Base-by-base conservation (phyloP, 352 stramenopile genomes). In the Ochromonadaceae sp. region DNA sequence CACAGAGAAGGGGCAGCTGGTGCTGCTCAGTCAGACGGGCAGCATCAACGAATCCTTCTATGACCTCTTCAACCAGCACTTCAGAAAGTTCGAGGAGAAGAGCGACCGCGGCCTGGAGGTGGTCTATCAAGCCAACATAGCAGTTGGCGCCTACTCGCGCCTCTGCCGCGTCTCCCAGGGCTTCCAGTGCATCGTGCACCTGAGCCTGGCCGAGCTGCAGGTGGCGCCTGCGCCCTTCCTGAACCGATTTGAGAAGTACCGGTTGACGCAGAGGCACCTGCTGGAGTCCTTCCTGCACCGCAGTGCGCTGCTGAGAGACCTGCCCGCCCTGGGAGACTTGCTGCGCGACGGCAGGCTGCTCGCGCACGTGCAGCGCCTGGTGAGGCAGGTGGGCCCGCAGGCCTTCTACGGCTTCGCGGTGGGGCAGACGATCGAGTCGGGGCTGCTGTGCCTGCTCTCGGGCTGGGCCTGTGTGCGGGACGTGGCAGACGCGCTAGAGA, bases 1-100 rank as follows among this genome's bases (percentile, higher is more conserved):
- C 31, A 49, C 67, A 52, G 68, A 74, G 32, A 44, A 74, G 62
- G 71, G 65, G 31, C 67, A 75, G 22, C 60, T 67, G 38, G 61
- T 68, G 40, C 44, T 78, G 4, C 55, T 78, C 15, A 73, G 56
- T 35, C 59, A 77, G 52, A 56, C 57, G n/a, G 68, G 73, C 43
- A 20, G 36, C 9, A 66, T 78, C 30, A 70, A 57, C 31, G 72
- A 78, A 39, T 70, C 67, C 40, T 76, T 78, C 53, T 78, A 78
- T 34, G 71, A 78, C 67, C 48, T 78, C 2, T 77, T 76, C 60
- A 78, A 78, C 35, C 72, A 77, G 39, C 71, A 77, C 36, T 78
- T 75, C 56, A 7, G 50, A 7, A 50, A 41, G 52, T 68, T 68
- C 43, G 70, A 69, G 50, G 67, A 65, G 36, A 66, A 68, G 42